Evolutionary conservation across 371 early-diverging fungal species (phyloP), one percentile per base, ranked within the genome.

Genomic region (Mucor plumbeus): DNA sequence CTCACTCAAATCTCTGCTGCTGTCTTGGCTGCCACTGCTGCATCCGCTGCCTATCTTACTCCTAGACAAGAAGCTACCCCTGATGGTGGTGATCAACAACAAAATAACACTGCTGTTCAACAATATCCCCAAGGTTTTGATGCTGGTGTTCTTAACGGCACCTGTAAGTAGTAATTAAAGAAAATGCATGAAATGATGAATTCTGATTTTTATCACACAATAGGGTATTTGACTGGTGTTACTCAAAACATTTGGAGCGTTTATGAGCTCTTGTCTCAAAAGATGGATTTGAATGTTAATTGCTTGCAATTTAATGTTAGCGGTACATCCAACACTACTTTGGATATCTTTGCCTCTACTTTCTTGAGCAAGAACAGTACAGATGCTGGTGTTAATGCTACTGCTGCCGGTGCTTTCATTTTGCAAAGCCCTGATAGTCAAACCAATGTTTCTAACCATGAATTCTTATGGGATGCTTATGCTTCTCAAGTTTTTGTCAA

Each of bases 401-500:
- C 69, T 19, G 36, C 55, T 31, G 73, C 73, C 36, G 65, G 55
- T 39, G 53, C 59, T 4, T 40, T 72, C 47, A 50, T 63, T 21
- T 47, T 72, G 33, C 62, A 65, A 59, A 21, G 56, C 0, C 65
- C 69, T 15, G 59, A 64, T 17, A n/a, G n/a, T 19, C 21, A 53
- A 10, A 40, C 43, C 41, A 68, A 68, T 10, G 21, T 43, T 7
- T 31, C 65, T 4, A 62, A 57, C 33, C 43, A 57, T 9, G 65
- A 65, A 19, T 58, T 54, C 9, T 17, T 35, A 15, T 72, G 73
- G 73, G 38, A 57, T 8, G 69, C 65, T 7, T 72, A 65, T 35
- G 55, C 26, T 13, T 72, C 73, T 33, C 69, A 68, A 62, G 39
- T 72, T 26, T 72, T 65, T 63, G 73, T 72, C 8, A 72, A 72